phyloP scores from a whole-genome alignment of 371 early-diverging fungal species.

The Mucor circinelloides region DNA sequence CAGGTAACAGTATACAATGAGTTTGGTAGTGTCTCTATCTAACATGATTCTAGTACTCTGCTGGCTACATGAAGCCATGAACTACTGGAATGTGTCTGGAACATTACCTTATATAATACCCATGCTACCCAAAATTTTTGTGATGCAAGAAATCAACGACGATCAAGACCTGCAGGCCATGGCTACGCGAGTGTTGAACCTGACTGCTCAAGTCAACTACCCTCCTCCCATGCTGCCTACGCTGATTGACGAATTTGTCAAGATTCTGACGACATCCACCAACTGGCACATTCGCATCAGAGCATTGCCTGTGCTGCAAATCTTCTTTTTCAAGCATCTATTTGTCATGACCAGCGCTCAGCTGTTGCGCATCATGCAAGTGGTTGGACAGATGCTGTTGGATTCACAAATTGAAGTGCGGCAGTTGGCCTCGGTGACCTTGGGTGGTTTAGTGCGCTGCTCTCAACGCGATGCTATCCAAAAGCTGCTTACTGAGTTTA shows the following conservation, averaged over 20 bases:
- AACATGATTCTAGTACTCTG: conserved; percentile 49
- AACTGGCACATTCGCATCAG: conserved; percentile 79
- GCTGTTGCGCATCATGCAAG: conserved; percentile 61
- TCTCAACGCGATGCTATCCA: conserved; percentile 77
- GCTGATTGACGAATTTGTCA: conserved; percentile 59
- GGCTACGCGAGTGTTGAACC: conserved; percentile 55
- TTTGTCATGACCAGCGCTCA: conserved; percentile 58
- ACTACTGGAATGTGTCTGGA: conserved; percentile 53
- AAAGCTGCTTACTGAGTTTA: conserved; percentile 48
- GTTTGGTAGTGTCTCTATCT: no score
- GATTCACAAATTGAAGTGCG: conserved; percentile 86
- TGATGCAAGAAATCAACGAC: conserved; percentile 77
- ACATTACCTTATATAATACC: conserved; percentile 57
- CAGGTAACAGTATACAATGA: conserved; percentile 43
- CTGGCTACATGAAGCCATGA: conserved; percentile 67
- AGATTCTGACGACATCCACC: conserved; percentile 51
- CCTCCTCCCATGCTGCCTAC: conserved; percentile 56
- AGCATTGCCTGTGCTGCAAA: conserved; percentile 76
- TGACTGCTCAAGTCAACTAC: conserved; percentile 59
- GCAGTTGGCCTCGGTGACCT: conserved; percentile 78
- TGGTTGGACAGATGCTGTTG: conserved; percentile 63
- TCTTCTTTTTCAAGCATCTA: conserved; percentile 78
- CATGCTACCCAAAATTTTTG: conserved; percentile 62
- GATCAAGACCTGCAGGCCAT: conserved; percentile 73
- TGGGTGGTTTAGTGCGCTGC: conserved; percentile 87